phyloP scores from a whole-genome alignment of 805 yeast species.

The Ogataea wickerhamii region DNA sequence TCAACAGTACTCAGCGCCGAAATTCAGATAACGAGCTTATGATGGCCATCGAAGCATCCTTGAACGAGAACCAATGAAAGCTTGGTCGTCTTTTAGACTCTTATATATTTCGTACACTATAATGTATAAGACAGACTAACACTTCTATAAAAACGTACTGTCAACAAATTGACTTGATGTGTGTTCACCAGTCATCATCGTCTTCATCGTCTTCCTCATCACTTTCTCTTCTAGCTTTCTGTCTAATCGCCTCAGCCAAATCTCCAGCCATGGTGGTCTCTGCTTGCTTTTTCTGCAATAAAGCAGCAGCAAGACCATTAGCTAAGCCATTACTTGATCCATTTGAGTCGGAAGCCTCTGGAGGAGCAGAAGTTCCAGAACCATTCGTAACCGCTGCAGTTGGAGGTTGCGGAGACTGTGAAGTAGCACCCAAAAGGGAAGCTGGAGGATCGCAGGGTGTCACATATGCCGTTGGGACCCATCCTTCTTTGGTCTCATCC shows the following conservation, averaged over 20 bases:
- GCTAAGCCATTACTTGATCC: conserved; percentile 8
- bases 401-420: conserved; percentile 41
- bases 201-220: conserved; percentile 70
- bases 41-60: conserved; percentile 16
- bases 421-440: conserved; percentile 23
- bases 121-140: background rate
- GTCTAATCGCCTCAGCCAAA: conserved; percentile 81
- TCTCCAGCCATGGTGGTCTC: conserved; percentile 73
- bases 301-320: conserved; percentile 59
- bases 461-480: conserved; percentile 97
- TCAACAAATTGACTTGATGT: background rate
- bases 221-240: conserved; percentile 66
- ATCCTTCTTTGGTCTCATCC: conserved; percentile 80
- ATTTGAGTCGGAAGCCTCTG: conserved; percentile 15
- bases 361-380: conserved; percentile 25
- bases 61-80: conserved; percentile 5
- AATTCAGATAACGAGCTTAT: conserved; percentile 14
- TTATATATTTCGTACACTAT: background rate
- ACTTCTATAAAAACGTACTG: background rate
- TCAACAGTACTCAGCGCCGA: background rate
- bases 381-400: conserved; percentile 18
- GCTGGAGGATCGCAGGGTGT: conserved; percentile 53
- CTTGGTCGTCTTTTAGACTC: background rate
- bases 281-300: conserved; percentile 58
- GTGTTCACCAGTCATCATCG: conserved; percentile 45